These are phyloP conservation scores for Fusarium anthophilum DNA, from an alignment of 2,329 filamentous ascomycete species.

Conservation along the genomic window DNA sequence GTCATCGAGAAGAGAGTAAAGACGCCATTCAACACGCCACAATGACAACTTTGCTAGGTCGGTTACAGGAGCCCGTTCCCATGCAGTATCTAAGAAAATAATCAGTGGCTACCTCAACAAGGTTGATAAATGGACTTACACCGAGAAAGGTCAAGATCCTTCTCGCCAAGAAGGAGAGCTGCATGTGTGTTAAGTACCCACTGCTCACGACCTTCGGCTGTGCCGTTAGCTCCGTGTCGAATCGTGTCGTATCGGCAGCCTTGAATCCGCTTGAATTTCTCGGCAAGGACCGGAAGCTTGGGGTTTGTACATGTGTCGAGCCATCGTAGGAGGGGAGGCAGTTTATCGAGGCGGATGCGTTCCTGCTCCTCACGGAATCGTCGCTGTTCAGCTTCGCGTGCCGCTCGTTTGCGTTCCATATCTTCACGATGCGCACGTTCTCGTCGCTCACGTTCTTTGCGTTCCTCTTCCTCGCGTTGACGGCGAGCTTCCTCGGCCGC, in stretches of 20 bases:
- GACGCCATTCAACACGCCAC: slow-evolving; percentile 67
- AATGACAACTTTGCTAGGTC: slow-evolving; percentile 64
- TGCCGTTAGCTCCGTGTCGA: slow-evolving; percentile 60
- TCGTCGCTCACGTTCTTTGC: slow-evolving; percentile 59
- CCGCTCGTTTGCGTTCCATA: slow-evolving; percentile 58
- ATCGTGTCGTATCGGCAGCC: slow-evolving; percentile 74
- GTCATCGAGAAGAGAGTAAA: slow-evolving; percentile 63
- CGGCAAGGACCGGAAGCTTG: slow-evolving; percentile 59
- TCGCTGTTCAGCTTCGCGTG: slow-evolving; percentile 61
- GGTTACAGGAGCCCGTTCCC: slow-evolving; percentile 65
- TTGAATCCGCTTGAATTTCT: slow-evolving; percentile 65
- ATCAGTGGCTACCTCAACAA: slow-evolving; percentile 2
- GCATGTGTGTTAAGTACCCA: slow-evolving; percentile 74
- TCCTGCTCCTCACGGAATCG: slow-evolving; percentile 65
- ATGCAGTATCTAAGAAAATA: slow-evolving; percentile 62
- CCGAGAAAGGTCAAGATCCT: slow-evolving; percentile 67
- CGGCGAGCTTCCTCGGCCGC: slow-evolving; percentile 60
- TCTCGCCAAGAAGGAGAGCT: slow-evolving; percentile 71
- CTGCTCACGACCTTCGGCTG: slow-evolving; percentile 67
- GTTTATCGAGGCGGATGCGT: slow-evolving; percentile 61
- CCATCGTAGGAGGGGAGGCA: slow-evolving; percentile 70
- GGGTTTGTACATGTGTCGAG: slow-evolving; percentile 63
- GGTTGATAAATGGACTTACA: slow-evolving; percentile 59
- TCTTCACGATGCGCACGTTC: slow-evolving; percentile 56
- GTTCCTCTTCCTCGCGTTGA: slow-evolving; percentile 62